Evolutionary conservation across 2,329 filamentous ascomycete genomes (phyloP).

Genomic region (Parastagonospora nodorum): DNA sequence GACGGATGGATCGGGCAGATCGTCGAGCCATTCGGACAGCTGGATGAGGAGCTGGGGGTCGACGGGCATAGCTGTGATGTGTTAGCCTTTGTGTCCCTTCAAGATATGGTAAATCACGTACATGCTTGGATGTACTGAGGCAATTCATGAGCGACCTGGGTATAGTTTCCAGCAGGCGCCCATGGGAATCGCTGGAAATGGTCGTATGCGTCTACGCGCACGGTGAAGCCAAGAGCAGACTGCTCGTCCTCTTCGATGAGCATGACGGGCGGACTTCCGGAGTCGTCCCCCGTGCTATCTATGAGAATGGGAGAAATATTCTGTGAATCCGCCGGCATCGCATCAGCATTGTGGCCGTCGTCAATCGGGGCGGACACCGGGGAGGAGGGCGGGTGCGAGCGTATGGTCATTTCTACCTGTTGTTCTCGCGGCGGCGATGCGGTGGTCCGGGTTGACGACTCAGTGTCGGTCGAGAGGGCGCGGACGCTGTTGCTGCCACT

Average conservation of each 20-base stretch:
- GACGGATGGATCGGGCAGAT: conserved; percentile 27
- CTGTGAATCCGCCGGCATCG: conserved; percentile 7
- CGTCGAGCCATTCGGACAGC: conserved; percentile 34
- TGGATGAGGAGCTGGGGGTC: conserved; percentile 30
- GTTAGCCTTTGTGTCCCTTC: conserved; percentile 14
- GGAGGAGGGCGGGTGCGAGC: conserved; percentile 39
- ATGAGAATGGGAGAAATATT: conserved; percentile 20
- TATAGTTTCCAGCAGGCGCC: conserved; percentile 17
- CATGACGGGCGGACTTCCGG: conserved; percentile 43
- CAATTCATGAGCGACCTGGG: conserved; percentile 27
- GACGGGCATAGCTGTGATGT: conserved; percentile 15
- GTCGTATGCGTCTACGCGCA: conserved; percentile 32
- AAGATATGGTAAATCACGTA: conserved; percentile 11
- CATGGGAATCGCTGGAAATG: conserved; percentile 42
- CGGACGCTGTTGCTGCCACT: conserved; percentile 42
- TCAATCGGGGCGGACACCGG: conserved; percentile 25
- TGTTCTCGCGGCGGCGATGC: conserved; percentile 19
- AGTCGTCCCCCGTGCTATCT: conserved; percentile 17
- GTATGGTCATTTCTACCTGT: conserved; percentile 48
- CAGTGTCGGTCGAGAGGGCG: conserved; percentile 37
- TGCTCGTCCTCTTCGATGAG: conserved; percentile 44
- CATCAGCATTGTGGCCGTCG: conserved; percentile 13
- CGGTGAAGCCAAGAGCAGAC: conserved; percentile 8
- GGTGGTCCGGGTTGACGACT: conserved; percentile 16
- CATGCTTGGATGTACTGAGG: conserved; percentile 31